Conservation (phyloP, 768 basidiomycete species). For the Piloderma croceum region DNA sequence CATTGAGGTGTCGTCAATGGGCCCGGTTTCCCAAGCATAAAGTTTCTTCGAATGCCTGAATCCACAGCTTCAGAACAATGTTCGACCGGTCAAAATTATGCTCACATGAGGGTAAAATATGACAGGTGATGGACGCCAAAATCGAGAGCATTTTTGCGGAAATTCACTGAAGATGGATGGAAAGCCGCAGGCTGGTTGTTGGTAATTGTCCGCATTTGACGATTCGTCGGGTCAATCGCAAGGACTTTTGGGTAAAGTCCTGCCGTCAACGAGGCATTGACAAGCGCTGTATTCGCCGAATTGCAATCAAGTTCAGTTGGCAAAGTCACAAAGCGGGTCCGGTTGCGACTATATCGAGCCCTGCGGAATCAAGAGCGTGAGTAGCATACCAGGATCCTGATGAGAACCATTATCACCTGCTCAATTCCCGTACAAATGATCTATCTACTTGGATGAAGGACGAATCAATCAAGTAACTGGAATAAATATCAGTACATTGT, state of each 20-base stretch:
- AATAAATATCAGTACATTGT: slow-evolving; percentile 3
- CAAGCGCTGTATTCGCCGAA: slow-evolving; percentile 53
- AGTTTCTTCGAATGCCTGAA: slow-evolving; percentile 88
- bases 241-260: slow-evolving; percentile 92
- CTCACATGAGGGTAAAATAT: slow-evolving; percentile 87
- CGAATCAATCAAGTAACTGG: slow-evolving; percentile 84
- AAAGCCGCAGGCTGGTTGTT: slow-evolving; percentile 77
- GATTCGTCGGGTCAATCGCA: slow-evolving; percentile 51
- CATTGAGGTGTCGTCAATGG: slow-evolving; percentile 78
- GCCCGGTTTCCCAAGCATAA: slow-evolving; percentile 91
- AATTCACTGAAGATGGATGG: slow-evolving; percentile 93
- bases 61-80: background rate
- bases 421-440: slow-evolving; percentile 64
- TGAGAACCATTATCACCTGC: slow-evolving; percentile 36
- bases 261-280: slow-evolving; percentile 79
- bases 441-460: slow-evolving; percentile 70
- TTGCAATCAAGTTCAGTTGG: slow-evolving; percentile 70
- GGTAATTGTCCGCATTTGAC: slow-evolving; percentile 69
- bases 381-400: slow-evolving; percentile 4
- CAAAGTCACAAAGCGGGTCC: slow-evolving; percentile 69
- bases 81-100: slow-evolving; percentile 2
- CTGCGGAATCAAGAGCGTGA: slow-evolving; percentile 32
- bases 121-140: slow-evolving; percentile 69
- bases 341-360: slow-evolving; percentile 67
- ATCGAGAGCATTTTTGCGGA: slow-evolving; percentile 58